Evolutionary conservation across 768 basidiomycete species (phyloP), one percentile per base, ranked within the genome.

Genomic region (Mycena olivaceomarginata): DNA sequence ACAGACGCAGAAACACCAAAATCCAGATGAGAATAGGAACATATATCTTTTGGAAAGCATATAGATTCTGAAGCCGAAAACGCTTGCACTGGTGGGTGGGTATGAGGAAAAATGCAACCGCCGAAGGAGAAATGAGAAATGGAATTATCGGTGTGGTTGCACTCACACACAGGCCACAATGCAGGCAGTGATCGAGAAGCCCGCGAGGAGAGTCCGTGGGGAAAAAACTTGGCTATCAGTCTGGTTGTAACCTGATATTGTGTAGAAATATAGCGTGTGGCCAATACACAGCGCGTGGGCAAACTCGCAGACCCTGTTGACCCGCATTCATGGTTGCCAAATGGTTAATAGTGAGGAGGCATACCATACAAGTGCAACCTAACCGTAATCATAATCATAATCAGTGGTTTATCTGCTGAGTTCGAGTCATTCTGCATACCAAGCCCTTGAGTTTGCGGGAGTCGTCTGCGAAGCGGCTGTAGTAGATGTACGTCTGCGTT

Each of bases 61-160:
- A 41, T 66, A 66, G 20, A 72, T 72, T 56, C 71, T 37, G 53
- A 65, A 57, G 11, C 63, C 31, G 64, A 65, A 66, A 72, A 72
- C n/a, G 63, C 62, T 72, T 72, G 51, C 40, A 72, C 70, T 60
- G 57, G 63, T 51, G 48, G 48, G 31, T 46, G 45, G 46, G 70
- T 13, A 39, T 22, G 64, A 64, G 41, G 11, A 70, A n/a, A 22
- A 37, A 31, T 31, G 31, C 31, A 31, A n/a, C 31, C 3, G 31
- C 2, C 31, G 31, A 31, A 31, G 31, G 31, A 31, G 31, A 31
- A 31, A 31, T 31, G 31, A n/a, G n/a, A n/a, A n/a, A n/a, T n/a
- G 31, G 31, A 31, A 31, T 31, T 31, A 31, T 31, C 31, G 31
- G 31, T 31, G 31, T 31, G 31, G 31, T 31, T 68, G 62, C 8